Conservation (phyloP, 2,329 filamentous ascomycete genomes). For the Penicillium paneum region DNA sequence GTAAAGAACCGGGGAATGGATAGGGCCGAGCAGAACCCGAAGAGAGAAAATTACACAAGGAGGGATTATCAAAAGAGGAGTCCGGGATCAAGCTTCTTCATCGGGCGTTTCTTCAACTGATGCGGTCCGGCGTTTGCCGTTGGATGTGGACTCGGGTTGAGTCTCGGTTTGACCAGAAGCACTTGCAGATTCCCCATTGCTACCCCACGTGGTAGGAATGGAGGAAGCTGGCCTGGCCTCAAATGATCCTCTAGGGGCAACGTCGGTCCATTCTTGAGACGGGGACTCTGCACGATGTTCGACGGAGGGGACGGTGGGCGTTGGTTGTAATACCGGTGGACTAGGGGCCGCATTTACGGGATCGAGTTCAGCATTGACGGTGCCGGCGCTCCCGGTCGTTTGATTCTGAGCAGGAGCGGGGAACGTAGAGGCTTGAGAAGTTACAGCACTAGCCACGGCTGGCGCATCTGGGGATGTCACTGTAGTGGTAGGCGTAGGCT, state of each 20-base stretch:
- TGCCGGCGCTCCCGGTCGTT: background rate
- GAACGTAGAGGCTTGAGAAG: background rate
- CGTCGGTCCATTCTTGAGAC: slow-evolving; percentile 32
- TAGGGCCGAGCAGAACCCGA: background rate
- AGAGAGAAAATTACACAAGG: slow-evolving; percentile 3
- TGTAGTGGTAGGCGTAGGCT: slow-evolving; percentile 3
- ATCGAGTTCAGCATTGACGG: background rate
- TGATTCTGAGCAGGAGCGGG: slow-evolving; percentile 1
- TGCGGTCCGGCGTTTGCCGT: slow-evolving; percentile 34
- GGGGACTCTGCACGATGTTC: slow-evolving; percentile 23
- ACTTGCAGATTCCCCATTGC: background rate
- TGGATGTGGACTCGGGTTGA: slow-evolving; percentile 24
- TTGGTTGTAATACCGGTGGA: slow-evolving; percentile 14
- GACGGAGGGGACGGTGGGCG: slow-evolving; percentile 3
- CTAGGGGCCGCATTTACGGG: background rate
- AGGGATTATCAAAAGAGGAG: background rate
- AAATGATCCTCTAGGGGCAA: slow-evolving; percentile 18
- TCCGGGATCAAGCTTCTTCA: slow-evolving; percentile 23
- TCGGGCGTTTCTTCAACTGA: slow-evolving; percentile 38
- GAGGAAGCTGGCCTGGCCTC: slow-evolving; percentile 11
- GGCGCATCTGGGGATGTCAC: background rate
- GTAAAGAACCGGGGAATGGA: slow-evolving; percentile 2
- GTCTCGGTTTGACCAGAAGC: slow-evolving; percentile 7
- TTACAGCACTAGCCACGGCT: background rate
- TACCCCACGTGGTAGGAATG: slow-evolving; percentile 17